phyloP scores from a whole-genome alignment of 306 rosid genomes.

The Cicer yamashitae region DNA sequence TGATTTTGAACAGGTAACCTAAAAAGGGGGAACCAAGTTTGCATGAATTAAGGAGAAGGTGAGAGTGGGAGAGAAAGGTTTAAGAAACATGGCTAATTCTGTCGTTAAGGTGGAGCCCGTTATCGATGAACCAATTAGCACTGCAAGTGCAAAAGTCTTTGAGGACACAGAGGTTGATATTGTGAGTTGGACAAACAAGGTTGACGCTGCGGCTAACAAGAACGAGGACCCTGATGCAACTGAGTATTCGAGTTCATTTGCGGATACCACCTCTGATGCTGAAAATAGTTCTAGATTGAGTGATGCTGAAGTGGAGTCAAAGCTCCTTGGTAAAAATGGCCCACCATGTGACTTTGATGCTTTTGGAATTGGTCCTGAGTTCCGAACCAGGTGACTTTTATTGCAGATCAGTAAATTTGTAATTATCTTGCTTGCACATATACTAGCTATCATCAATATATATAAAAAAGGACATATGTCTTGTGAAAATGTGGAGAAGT shows the following conservation, averaged over 20 bases:
- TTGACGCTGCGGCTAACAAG: slow-evolving; percentile 48
- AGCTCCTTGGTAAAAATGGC: slow-evolving; percentile 57
- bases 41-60: slow-evolving; percentile 44
- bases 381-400: slow-evolving; percentile 62
- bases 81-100: slow-evolving; percentile 43
- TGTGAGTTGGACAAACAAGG: slow-evolving; percentile 60
- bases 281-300: slow-evolving; percentile 63
- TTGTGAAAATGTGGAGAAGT: slow-evolving; percentile 29
- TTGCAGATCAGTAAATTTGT: slow-evolving; percentile 3
- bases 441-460: background rate
- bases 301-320: slow-evolving; percentile 85
- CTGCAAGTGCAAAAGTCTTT: slow-evolving; percentile 32
- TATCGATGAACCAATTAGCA: slow-evolving; percentile 49
- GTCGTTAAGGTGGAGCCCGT: slow-evolving; percentile 56
- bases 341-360: slow-evolving; percentile 56
- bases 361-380: slow-evolving; percentile 40
- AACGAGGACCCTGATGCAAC: slow-evolving; percentile 85
- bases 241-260: slow-evolving; percentile 89
- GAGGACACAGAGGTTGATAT: slow-evolving; percentile 72
- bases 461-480: background rate
- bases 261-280: slow-evolving; percentile 59
- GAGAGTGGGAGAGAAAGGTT: slow-evolving; percentile 49
- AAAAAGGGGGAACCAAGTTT: background rate
- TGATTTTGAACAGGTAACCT: background rate
- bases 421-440: slow-evolving; percentile 38